Evolutionary conservation across 257 asterid species (phyloP), one percentile per base, ranked within the genome.

Genomic region (Ballota nigra): DNA sequence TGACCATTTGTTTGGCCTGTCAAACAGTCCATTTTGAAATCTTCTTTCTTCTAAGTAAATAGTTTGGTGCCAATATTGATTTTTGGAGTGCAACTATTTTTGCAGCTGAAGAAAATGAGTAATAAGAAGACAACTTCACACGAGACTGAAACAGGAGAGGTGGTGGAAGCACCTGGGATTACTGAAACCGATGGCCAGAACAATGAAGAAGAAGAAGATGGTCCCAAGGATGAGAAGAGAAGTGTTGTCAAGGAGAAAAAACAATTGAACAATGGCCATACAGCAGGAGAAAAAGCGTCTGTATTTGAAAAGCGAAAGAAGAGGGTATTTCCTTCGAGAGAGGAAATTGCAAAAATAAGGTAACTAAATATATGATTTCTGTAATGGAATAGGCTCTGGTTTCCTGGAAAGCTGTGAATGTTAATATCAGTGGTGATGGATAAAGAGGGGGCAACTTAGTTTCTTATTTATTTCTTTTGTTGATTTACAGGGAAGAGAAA

Each of bases 91-190:
- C 36, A 33, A 67, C 62, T 72, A 51, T 23, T 41, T 56, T 59
- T 78, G 73, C 93, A 90, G 98, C 82, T 90, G 79, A 87, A 90
- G 88, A 92, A 92, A 83, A 81, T 91, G 75, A 86, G 96, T 80
- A 87, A 90, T 72, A 58, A 74, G 33, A 90, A 86, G 66, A 89
- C 71, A 70, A 40, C 76, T 71, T 53, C 87, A 56, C 80, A 77
- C 57, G 36, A 69, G 10, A 36, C 82, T 26, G 86, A 74, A 53
- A 75, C 68, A n/a, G 96, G 86, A 66, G 93, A 86, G 80, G 87
- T 61, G 72, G 89, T 59, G 60, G 82, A 83, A 78, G 85, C 53
- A 26, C 49, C 83, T 38, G 85, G 71, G 71, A 23, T 72, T 43
- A 65, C 60, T 60, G 86, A 74, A 70, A 70, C 23, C 66, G 33